Evolutionary conservation across 257 asterid genomes (phyloP).

Genomic region (Penstemon eatonii): DNA sequence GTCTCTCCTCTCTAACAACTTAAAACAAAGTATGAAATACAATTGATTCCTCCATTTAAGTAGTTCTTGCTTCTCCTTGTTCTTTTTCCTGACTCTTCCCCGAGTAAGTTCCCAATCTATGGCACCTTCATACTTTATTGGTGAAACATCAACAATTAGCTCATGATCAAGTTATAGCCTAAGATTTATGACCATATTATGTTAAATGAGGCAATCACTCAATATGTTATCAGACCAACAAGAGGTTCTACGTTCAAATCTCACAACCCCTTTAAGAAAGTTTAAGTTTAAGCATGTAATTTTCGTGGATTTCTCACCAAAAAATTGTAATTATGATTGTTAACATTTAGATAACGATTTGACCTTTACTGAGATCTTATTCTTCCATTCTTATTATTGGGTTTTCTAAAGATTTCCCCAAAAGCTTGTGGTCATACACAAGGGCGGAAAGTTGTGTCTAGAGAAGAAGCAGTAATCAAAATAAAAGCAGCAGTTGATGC

Average conservation of each 20-base stretch:
- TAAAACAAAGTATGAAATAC: too few relatives aligned
- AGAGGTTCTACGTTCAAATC: too few relatives aligned
- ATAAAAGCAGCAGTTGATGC: conserved; percentile 93
- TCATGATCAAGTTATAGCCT: too few relatives aligned
- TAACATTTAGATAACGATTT: conserved; percentile 2
- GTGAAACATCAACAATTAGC: too few relatives aligned
- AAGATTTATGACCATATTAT: too few relatives aligned
- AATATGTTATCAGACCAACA: too few relatives aligned
- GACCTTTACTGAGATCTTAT: conserved; percentile 7
- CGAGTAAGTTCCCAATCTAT: conserved; percentile 17
- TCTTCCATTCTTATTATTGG: conserved; percentile 20
- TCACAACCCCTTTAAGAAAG: too few relatives aligned
- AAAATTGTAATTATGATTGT: background rate
- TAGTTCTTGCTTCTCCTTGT: conserved; percentile 15
- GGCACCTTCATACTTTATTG: too few relatives aligned
- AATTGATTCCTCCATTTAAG: conserved; percentile 17
- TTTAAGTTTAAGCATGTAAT: background rate
- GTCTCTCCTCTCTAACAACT: too few relatives aligned
- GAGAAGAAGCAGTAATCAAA: conserved; percentile 86
- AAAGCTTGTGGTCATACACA: conserved; percentile 97
- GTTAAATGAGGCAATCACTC: too few relatives aligned
- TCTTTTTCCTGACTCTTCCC: conserved; percentile 8
- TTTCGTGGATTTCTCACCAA: conserved; percentile 8
- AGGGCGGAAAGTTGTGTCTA: conserved; percentile 81
- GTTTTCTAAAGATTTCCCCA: conserved; percentile 66